Base-by-base conservation (phyloP, 352 stramenopile genomes). In the Phytopythium oedochilum region DNA sequence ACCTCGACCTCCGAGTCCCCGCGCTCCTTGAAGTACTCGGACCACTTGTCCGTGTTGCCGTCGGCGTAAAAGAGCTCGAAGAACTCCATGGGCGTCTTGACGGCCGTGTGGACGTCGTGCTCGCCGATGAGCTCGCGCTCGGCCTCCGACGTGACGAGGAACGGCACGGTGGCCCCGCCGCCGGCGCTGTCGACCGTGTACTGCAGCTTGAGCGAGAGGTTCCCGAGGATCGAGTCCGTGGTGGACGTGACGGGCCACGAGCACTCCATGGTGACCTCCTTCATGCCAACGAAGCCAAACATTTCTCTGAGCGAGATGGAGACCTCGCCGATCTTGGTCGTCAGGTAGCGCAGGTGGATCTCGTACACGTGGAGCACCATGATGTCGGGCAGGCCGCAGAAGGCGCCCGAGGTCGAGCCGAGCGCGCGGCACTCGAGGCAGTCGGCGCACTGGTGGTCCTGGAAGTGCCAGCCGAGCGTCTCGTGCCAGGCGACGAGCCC, bases 311-410 rank as follows among this genome's bases (percentile, higher is more conserved):
- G 64, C 25, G 81, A 92, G 29, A 94, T 63, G 8, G 82, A 75
- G 0, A 88, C 72, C 51, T 89, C 78, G 20, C 84, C 84, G 29
- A 94, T 88, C 62, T 94, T 94, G 39, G 84, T 94, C 10, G 81
- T 94, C 0, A 92, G 64, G 45, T 89, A 89, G 39, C 81, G 81
- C 64, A 94, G 63, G 44, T 89, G 79, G 45, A 92, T 86, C 57
- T 94, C 84, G 61, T 92, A 89, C 44, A 94, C 75, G 53, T 92
- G 79, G 11, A 94, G 57, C 45, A 94, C 75, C 61, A 94, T 79
- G 17, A 92, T 80, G 44, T 94, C 84, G 1, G 84, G 84, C 6
- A 94, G 55, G 0, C 81, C 84, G 20, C 74, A 85, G 59, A 92
- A 94, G 11, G 68, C 72, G 32, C 81, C 82, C 2, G 68, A 78